These are phyloP conservation scores for Casuarina glauca DNA, from an alignment of 306 rosid genomes.

Conservation along the genomic window DNA sequence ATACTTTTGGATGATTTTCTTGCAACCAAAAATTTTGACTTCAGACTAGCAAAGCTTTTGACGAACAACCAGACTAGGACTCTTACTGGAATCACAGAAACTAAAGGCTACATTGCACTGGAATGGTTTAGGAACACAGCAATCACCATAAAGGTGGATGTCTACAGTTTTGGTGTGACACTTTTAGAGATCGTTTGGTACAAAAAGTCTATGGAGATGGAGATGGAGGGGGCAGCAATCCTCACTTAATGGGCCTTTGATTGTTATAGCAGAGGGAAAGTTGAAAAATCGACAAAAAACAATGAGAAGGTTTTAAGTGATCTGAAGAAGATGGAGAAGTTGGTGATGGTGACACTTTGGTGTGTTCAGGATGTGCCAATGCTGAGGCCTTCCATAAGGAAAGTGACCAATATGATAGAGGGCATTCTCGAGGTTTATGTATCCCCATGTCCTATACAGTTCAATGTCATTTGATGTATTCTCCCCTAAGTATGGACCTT, in stretches of 20 bases:
- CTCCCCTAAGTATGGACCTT: not conserved
- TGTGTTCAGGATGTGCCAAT: constrained; percentile 6
- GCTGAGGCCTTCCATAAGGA: constrained; percentile 2
- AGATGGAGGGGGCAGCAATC: constrained; percentile 4
- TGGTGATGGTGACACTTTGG: constrained; percentile 8
- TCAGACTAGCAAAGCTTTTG: not conserved
- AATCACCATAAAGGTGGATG: not conserved
- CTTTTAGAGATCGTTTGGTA: not conserved
- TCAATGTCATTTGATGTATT: not conserved
- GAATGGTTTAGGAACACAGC: not conserved
- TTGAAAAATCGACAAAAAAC: not conserved
- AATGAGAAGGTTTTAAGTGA: not conserved
- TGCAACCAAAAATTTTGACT: constrained; percentile 3
- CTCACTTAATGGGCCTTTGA: constrained; percentile 5
- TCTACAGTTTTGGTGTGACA: not conserved
- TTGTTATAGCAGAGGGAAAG: not conserved
- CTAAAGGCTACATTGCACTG: constrained; percentile 8
- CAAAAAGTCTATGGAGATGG: not conserved
- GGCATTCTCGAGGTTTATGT: not conserved
- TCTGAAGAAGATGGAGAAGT: not conserved
- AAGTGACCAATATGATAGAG: constrained; percentile 2
- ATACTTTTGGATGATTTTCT: constrained; percentile 4
- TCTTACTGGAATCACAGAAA: not conserved
- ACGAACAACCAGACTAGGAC: not conserved
- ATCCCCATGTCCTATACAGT: constrained; percentile 2